These are phyloP conservation scores for Sporothrix schenckii DNA, from an alignment of 2,329 filamentous ascomycete species.

Conservation along the genomic window DNA sequence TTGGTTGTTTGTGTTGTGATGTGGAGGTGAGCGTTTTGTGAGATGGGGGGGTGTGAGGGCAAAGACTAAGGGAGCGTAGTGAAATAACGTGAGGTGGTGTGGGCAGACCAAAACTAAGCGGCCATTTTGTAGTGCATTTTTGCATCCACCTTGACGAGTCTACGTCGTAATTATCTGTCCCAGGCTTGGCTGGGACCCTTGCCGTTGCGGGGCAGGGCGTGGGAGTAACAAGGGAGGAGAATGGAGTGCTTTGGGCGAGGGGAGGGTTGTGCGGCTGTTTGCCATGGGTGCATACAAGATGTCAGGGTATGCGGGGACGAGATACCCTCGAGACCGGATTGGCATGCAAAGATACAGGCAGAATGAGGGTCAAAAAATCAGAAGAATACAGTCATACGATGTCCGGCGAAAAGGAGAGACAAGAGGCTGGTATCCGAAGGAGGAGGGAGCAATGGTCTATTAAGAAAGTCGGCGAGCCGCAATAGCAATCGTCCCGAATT, in stretches of 20 bases:
- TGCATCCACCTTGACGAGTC: too few species aligned
- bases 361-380: neutral
- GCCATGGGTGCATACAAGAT: slow-evolving; percentile 5
- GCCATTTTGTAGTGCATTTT: too few species aligned
- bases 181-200: slow-evolving; percentile 12
- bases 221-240: neutral
- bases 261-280: slow-evolving; percentile 22
- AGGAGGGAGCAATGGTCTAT: neutral
- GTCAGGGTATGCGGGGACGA: neutral
- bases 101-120: neutral
- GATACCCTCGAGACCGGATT: neutral
- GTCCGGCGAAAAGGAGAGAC: neutral
- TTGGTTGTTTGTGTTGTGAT: neutral
- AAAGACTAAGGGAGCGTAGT: neutral
- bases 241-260: neutral
- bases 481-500: too few species aligned
- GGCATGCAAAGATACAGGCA: neutral
- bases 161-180: neutral
- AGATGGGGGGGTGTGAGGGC: neutral
- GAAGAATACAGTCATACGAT: neutral
- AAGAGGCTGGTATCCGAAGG: neutral
- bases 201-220: neutral
- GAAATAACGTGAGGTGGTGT: neutral
- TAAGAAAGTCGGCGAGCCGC: neutral
- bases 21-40: neutral